Conservation (phyloP, 805 yeast species). For the Metschnikowia arizonensis region DNA sequence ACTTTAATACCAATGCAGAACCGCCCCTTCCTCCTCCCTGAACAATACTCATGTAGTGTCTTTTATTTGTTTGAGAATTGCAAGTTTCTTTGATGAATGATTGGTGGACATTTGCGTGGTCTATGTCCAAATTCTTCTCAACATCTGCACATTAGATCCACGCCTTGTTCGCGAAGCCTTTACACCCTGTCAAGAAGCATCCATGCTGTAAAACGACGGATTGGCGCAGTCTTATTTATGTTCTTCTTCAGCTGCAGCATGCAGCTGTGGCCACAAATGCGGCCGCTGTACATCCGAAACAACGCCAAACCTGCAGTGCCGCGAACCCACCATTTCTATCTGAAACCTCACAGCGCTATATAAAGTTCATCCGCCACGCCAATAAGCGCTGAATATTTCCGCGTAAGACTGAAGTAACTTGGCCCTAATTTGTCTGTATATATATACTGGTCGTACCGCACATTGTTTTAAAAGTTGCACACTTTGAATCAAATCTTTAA, state of each 20-base stretch:
- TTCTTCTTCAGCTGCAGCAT: background rate
- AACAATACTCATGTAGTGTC: background rate
- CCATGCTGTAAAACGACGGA: background rate
- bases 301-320: background rate
- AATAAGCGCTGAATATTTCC: constrained; percentile 1
- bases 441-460: background rate
- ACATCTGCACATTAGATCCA: background rate
- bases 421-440: background rate
- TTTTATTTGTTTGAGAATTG: no score
- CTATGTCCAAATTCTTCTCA: background rate
- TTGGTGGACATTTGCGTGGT: background rate
- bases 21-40: no score
- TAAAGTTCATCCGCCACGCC: constrained; percentile 3
- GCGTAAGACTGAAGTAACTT: background rate
- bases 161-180: constrained; percentile 1
- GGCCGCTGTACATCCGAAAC: constrained; percentile 2
- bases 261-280: constrained; percentile 2
- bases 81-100: background rate
- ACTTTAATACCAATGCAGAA: background rate
- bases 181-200: background rate
- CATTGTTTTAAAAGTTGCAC: background rate
- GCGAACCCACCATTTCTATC: constrained; percentile 1
- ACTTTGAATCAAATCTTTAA: no score
- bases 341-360: constrained; percentile 5
- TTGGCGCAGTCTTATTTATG: background rate